Evolutionary conservation across 441 rosid species (phyloP).

Genomic region (Gossypium lobatum): DNA sequence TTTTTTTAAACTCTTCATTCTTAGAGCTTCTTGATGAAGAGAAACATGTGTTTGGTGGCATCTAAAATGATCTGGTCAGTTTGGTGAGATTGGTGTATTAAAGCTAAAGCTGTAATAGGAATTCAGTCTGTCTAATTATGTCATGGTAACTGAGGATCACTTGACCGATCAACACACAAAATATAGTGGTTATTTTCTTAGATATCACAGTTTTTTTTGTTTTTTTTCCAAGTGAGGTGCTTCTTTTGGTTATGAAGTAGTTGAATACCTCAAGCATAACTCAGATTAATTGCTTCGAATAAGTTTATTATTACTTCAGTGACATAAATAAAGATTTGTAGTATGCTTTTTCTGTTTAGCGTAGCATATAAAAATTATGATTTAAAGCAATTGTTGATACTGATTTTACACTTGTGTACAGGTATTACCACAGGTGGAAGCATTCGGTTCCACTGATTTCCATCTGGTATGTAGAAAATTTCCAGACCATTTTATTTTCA

Average conservation of each 20-base stretch:
- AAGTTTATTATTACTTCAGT: neutral
- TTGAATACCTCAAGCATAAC: neutral
- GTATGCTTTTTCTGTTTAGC: neutral
- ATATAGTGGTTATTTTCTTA: neutral
- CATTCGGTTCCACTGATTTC: slow-evolving; percentile 58
- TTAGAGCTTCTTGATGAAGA: neutral
- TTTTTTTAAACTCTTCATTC: neutral
- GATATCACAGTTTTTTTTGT: neutral
- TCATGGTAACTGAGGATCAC: neutral
- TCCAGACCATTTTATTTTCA: slow-evolving; percentile 3
- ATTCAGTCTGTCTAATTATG: neutral
- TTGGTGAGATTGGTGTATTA: neutral
- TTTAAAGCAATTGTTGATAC: slow-evolving; percentile 10
- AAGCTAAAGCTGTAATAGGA: neutral
- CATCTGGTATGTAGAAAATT: slow-evolving; percentile 51
- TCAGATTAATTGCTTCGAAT: neutral
- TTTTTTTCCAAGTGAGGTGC: neutral
- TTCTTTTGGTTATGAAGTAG: neutral
- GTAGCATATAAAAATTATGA: neutral
- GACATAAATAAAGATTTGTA: neutral
- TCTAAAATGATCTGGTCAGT: neutral
- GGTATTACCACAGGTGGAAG: slow-evolving; percentile 72
- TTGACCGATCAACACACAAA: neutral
- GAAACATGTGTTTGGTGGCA: neutral
- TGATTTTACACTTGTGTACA: slow-evolving; percentile 22